Percentiles rank a stretch among this genome's conserved stretches.
Conservation (phyloP, 352 stramenopile species). For the Phytophthora idaei region DNA sequence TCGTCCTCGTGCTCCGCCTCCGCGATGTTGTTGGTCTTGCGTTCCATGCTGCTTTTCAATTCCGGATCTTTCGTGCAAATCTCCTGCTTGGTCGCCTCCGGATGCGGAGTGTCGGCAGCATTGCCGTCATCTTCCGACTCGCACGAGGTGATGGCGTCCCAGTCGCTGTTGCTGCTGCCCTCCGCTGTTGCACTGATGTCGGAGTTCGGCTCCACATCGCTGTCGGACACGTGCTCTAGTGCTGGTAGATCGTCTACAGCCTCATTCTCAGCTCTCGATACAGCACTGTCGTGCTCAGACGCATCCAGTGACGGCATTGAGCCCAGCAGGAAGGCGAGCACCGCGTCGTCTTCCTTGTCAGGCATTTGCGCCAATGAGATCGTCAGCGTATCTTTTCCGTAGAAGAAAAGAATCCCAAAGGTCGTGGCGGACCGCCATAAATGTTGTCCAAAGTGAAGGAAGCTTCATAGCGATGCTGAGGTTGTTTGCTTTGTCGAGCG, state of each 20-base stretch:
- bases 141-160: constrained; percentile 10
- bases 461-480: too few species aligned
- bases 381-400: constrained; percentile 23
- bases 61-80: constrained; percentile 9
- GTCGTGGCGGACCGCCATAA: not conserved
- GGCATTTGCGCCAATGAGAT: constrained; percentile 22
- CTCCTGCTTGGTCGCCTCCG: not conserved
- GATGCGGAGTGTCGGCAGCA: not conserved
- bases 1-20: constrained; percentile 24
- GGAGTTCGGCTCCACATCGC: constrained; percentile 4
- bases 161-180: constrained; percentile 2
- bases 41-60: not conserved
- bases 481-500: not conserved
- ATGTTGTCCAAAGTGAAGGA: too few species aligned
- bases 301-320: constrained; percentile 2
- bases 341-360: constrained; percentile 5
- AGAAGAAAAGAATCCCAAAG: constrained; percentile 21
- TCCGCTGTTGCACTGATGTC: constrained; percentile 4
- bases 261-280: not conserved
- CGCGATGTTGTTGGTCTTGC: not conserved
- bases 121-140: constrained; percentile 15
- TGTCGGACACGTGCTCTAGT: constrained; percentile 24
- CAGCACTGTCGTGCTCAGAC: not conserved
- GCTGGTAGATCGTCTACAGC: constrained; percentile 13
- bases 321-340: constrained; percentile 33